Base-by-base conservation (phyloP, 441 rosid species). In the Aquilaria agallochum region DNA sequence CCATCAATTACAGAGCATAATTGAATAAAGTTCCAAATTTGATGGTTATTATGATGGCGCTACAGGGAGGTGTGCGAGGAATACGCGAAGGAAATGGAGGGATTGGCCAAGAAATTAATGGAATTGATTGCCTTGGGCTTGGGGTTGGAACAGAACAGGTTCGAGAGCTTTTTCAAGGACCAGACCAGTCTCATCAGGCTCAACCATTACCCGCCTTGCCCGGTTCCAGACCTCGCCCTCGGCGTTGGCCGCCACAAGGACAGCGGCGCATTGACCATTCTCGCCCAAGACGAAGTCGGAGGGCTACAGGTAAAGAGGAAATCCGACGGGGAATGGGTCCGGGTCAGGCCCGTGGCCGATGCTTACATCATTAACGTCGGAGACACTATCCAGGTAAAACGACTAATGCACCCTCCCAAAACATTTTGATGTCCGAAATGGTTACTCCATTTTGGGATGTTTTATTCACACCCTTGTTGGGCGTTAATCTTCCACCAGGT, bases 181-280 rank as follows among this genome's bases (percentile, higher is more conserved):
- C 80, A 82, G n/a, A 85, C 76, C 14, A 78, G 71, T 62, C 69
- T 67, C 45, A 3, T 78, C 42, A 34, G 90, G 62, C 75, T 84
- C 46, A 82, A 84, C 52, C 83, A 78, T 69, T 82, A 84, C 63
- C 80, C 87, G 5, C 78, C 87, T 6, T 82, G 90, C 56, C 87
- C 82, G 0, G 63, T 55, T 10, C 87, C 87, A 3, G 75, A 80
- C 53, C 74, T 84, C 7, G 83, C 90, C n/a, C 69, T 84, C 14
- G 90, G 90, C 8, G 69, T 84, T 40, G 90, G 87, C 50, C 76
- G 75, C 9, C 90, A 82, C 71, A 80, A 76, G 61, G 87, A 83
- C 45, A 68, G 60, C 0, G 80, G 79, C 14, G 80, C 74, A 42
- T 52, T 81, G 9, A 83, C 89, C 13, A 56, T 81, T 53, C 71